Conservation (phyloP, 2,329 filamentous ascomycete genomes). For the Tolypocladium guangdongense region DNA sequence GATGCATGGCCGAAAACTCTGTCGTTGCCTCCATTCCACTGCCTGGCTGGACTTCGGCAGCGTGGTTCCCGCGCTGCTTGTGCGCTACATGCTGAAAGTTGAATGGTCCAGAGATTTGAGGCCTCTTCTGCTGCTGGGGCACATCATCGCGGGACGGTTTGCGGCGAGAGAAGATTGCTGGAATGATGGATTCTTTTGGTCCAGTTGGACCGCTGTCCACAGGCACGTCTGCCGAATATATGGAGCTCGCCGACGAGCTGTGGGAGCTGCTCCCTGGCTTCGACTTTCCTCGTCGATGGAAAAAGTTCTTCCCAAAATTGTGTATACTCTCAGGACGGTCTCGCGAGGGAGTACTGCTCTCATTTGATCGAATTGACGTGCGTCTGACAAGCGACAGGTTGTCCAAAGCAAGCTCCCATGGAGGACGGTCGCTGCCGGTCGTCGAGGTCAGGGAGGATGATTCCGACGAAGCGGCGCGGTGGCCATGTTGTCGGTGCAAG, state of each 20-base stretch:
- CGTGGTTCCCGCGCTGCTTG: slow-evolving; percentile 37
- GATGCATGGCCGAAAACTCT: not conserved
- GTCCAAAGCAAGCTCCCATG: slow-evolving; percentile 40
- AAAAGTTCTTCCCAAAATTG: slow-evolving; percentile 48
- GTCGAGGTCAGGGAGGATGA: slow-evolving; percentile 42
- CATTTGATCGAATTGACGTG: slow-evolving; percentile 44
- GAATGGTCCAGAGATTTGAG: slow-evolving; percentile 51
- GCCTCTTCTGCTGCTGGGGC: slow-evolving; percentile 26
- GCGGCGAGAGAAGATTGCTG: slow-evolving; percentile 40
- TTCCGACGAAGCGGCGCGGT: slow-evolving; percentile 38
- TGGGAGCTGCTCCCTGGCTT: slow-evolving; percentile 41
- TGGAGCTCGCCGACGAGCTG: slow-evolving; percentile 35
- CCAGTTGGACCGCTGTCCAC: slow-evolving; percentile 20
- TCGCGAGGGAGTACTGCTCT: slow-evolving; percentile 38
- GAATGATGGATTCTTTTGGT: slow-evolving; percentile 34
- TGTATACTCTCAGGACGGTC: slow-evolving; percentile 50
- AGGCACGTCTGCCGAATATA: slow-evolving; percentile 33
- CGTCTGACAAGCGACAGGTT: slow-evolving; percentile 39
- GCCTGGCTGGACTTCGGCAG: slow-evolving; percentile 17
- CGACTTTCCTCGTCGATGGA: slow-evolving; percentile 38
- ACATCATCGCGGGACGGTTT: slow-evolving; percentile 26
- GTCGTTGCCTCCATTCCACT: not conserved
- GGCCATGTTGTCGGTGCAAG: slow-evolving; percentile 17
- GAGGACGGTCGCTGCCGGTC: slow-evolving; percentile 26
- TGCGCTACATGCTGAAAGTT: slow-evolving; percentile 58